Percentiles rank a stretch among this genome's conserved stretches.
These are phyloP conservation scores for Scutellaria baicalensis DNA, from an alignment of 257 asterid genomes.

Conservation along the genomic window DNA sequence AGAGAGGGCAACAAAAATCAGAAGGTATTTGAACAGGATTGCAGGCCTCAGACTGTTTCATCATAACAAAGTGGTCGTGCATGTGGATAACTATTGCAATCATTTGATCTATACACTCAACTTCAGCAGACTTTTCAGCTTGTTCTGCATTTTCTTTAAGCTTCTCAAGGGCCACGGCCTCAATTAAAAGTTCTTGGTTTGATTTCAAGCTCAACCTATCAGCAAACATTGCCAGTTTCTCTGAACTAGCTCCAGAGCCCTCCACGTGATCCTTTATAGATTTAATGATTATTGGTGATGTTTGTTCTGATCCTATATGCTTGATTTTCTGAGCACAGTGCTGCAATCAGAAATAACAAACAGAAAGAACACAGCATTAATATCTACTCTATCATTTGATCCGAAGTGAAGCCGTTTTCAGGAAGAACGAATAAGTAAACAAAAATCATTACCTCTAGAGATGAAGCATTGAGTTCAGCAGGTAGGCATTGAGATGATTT, in stretches of 20 bases:
- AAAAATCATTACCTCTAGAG: constrained; percentile 52
- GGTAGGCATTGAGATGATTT: constrained; percentile 38
- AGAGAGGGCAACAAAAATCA: constrained; percentile 74
- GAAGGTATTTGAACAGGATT: constrained; percentile 59
- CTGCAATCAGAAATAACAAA: constrained; percentile 24
- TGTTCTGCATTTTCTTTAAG: constrained; percentile 66
- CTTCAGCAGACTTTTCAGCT: constrained; percentile 51
- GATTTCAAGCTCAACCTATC: constrained; percentile 54
- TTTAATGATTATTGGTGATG: constrained; percentile 34
- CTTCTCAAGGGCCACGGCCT: constrained; percentile 77
- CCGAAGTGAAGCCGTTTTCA: not conserved
- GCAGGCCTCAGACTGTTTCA: constrained; percentile 49
- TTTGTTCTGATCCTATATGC: constrained; percentile 36
- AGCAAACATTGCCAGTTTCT: constrained; percentile 41
- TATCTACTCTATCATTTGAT: not conserved
- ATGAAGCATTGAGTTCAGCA: constrained; percentile 35
- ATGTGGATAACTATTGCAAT: constrained; percentile 54
- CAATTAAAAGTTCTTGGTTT: constrained; percentile 62
- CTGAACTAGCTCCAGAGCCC: constrained; percentile 50
- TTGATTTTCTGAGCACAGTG: constrained; percentile 44
- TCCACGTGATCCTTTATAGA: constrained; percentile 49
- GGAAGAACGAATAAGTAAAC: not conserved
- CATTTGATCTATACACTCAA: constrained; percentile 55
- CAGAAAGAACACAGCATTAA: not conserved
- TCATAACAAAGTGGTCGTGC: constrained; percentile 51